Evolutionary conservation across 2,329 filamentous ascomycete genomes (phyloP), one percentile per base, ranked within the genome.

Genomic region (Fusarium pseudocircinatum): DNA sequence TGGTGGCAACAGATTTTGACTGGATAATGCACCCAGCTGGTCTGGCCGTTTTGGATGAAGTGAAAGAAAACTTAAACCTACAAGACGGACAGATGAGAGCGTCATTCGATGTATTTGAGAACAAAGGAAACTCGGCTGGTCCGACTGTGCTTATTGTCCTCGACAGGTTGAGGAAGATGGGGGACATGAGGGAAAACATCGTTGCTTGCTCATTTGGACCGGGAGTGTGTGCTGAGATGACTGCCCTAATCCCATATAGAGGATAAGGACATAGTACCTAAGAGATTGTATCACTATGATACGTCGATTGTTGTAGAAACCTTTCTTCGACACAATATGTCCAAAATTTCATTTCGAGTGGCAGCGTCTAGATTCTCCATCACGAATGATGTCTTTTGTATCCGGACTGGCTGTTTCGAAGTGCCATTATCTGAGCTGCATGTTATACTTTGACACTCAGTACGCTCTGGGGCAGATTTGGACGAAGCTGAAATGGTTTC

Each of bases 311-410:
- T 53, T 53, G 58, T 60, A 53, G 58, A 53, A 53, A 60, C 30
- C 46, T 60, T 60, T 60, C 30, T 60, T 60, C 46, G 46, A 53
- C 58, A 60, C 37, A 60, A 43, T 60, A 60, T 53, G 30, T 60
- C 58, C 46, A 60, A 30, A 53, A 60, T 53, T 46, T 60, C 37
- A 60, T 53, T 60, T 53, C 46, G 58, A 60, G 58, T 53, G 37
- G 30, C 58, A 53, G 46, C 30, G 46, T 60, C 58, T 43, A 60
- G 37, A 60, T 60, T 60, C 58, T 60, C 46, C 58, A 60, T 60
- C 14, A 60, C 58, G 58, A 60, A 60, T 53, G 58, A 53, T 15
- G 58, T 60, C 58, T n/a, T 60, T 53, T 43, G 46, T 44, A 43
- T 30, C 46, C 37, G 37, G 46, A 15, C 46, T 53, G 58, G 46